Conservation (phyloP, 2,329 filamentous ascomycete species). For the Aspergillus niger region DNA sequence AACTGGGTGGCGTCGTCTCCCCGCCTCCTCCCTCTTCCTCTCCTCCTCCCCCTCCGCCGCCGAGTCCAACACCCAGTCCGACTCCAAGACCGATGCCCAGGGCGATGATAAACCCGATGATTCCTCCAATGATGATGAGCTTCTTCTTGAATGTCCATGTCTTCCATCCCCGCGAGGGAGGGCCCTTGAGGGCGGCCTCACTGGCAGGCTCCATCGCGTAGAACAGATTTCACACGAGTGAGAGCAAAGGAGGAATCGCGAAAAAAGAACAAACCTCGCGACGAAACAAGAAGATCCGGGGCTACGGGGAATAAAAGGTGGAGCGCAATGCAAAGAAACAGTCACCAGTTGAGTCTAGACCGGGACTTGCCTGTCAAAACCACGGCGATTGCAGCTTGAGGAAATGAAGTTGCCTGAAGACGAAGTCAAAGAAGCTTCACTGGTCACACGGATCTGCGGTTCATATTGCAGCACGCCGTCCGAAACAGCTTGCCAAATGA, state of each 20-base stretch:
- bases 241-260: not conserved
- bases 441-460: not conserved
- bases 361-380: not conserved
- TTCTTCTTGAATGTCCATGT: conserved; percentile 39
- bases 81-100: conserved; percentile 60
- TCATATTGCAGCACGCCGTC: conserved; percentile 2
- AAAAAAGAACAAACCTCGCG: not conserved
- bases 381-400: not conserved
- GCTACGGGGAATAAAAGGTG: conserved; percentile 5
- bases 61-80: conserved; percentile 47
- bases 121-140: conserved; percentile 27
- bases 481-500: not conserved
- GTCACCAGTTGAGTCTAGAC: not conserved
- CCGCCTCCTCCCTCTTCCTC: conserved; percentile 21
- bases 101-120: conserved; percentile 42
- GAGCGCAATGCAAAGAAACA: not conserved
- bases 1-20: conserved; percentile 27
- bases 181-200: conserved; percentile 21
- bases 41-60: conserved; percentile 29
- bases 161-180: conserved; percentile 25
- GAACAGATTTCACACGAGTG: conserved; percentile 2
- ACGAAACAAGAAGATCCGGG: conserved; percentile 7
- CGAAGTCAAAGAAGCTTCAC: conserved; percentile 1
- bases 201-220: conserved; percentile 15
- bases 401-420: conserved; percentile 5